Conservation (phyloP, 192 early-diverging fungal genomes). For the Coemansia sp. region DNA sequence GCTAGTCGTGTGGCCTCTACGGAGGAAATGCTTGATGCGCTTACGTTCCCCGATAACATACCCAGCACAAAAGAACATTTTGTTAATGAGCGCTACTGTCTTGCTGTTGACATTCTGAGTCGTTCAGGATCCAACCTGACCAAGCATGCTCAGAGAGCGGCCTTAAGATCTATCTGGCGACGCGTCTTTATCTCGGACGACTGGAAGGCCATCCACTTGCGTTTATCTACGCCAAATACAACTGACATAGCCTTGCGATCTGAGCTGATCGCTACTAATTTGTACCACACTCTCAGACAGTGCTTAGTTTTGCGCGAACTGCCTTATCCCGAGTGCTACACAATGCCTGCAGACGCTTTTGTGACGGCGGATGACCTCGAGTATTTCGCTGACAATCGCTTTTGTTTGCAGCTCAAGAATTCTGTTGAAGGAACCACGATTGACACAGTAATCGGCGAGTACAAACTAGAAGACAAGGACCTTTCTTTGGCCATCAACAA, state of each 20-base stretch:
- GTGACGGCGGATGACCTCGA: conserved; percentile 18
- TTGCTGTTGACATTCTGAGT: conserved; percentile 45
- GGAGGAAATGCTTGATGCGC: conserved; percentile 36
- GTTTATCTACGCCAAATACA: conserved; percentile 8
- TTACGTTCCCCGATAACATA: conserved; percentile 33
- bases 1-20: conserved; percentile 15
- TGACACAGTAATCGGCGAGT: not conserved
- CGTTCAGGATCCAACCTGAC: conserved; percentile 30
- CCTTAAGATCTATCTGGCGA: conserved; percentile 44
- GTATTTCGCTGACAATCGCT: conserved; percentile 12
- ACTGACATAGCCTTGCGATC: conserved; percentile 30
- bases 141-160: conserved; percentile 23
- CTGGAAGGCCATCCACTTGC: conserved; percentile 21
- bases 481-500: conserved; percentile 7
- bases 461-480: not conserved
- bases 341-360: conserved; percentile 19
- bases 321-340: conserved; percentile 32
- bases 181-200: conserved; percentile 44
- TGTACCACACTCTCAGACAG: conserved; percentile 29
- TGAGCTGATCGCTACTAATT: conserved; percentile 22
- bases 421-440: not conserved
- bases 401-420: conserved; percentile 12
- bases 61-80: conserved; percentile 5
- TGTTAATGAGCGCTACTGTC: conserved; percentile 22
- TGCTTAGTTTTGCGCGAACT: conserved; percentile 31